Percentiles rank a stretch among this genome's conserved stretches.
phyloP scores from a whole-genome alignment of 2,329 filamentous ascomycete species.

The Leptoxyphium fumago region DNA sequence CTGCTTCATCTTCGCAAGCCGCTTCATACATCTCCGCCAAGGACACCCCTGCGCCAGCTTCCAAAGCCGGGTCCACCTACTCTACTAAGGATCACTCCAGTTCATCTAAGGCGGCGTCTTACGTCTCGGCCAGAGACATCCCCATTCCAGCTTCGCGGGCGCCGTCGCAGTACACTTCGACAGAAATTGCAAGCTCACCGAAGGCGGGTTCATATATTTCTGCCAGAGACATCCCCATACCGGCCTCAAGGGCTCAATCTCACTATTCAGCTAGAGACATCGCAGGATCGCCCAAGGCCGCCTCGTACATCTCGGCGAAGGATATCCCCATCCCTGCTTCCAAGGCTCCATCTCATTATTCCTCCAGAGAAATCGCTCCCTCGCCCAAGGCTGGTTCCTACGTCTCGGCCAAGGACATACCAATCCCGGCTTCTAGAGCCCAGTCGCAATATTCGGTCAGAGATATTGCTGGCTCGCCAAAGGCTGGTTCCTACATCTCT shows the following conservation, averaged over 20 bases:
- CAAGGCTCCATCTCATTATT: not conserved
- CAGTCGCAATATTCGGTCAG: not conserved
- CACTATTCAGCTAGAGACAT: not conserved
- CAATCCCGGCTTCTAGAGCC: constrained; percentile 1
- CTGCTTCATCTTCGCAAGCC: not conserved
- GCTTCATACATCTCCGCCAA: constrained; percentile 1
- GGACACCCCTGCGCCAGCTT: not conserved
- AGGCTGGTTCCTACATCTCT: constrained; percentile 1
- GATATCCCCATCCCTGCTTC: not conserved
- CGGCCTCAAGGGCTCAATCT: not conserved
- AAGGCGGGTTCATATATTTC: not conserved
- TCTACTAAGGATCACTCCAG: not conserved
- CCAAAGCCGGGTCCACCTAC: not conserved
- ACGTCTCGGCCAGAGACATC: constrained; percentile 6
- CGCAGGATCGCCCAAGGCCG: not conserved
- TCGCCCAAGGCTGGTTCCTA: not conserved
- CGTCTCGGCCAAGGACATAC: constrained; percentile 1
- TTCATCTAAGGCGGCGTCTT: constrained; percentile 1
- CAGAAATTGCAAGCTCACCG: not conserved
- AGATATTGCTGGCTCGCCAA: not conserved
- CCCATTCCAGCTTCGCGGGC: constrained; percentile 6
- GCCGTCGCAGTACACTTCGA: not conserved
- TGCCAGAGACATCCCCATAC: not conserved
- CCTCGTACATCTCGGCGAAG: not conserved
- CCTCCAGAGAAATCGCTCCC: not conserved